phyloP scores from a whole-genome alignment of 306 rosid genomes.

The Prunus kanzakura region DNA sequence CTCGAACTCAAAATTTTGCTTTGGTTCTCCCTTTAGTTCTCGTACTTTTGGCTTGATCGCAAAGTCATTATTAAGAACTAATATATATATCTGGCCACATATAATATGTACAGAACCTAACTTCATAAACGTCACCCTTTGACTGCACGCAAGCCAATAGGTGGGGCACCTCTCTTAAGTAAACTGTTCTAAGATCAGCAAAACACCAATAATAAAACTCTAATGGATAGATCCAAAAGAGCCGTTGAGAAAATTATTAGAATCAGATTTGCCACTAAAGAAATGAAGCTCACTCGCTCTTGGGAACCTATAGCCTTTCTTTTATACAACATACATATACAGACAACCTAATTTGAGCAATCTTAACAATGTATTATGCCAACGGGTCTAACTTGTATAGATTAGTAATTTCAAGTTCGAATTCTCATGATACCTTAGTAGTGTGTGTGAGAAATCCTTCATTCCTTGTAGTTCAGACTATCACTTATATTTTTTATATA shows the following conservation, averaged over 20 bases:
- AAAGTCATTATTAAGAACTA: too few species aligned
- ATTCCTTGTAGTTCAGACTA: too few species aligned
- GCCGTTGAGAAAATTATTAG: neutral
- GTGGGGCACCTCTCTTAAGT: neutral
- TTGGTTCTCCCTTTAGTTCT: too few species aligned
- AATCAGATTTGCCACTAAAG: neutral
- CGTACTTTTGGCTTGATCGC: too few species aligned
- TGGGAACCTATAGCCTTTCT: neutral
- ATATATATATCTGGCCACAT: too few species aligned
- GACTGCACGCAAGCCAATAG: neutral
- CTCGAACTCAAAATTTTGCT: accelerated
- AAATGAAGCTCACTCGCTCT: neutral
- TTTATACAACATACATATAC: too few species aligned
- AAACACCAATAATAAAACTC: neutral
- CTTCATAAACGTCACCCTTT: neutral
- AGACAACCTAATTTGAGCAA: neutral
- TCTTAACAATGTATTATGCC: too few species aligned
- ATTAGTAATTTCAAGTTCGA: too few species aligned
- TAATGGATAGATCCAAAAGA: neutral
- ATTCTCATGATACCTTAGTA: accelerated
- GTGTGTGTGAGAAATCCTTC: too few species aligned
- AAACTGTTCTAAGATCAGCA: neutral
- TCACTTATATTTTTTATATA: too few species aligned
- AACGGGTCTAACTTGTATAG: too few species aligned
- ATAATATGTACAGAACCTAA: neutral